phyloP scores from a whole-genome alignment of 2,329 filamentous ascomycete species.

The Lasiodiplodia theobromae region DNA sequence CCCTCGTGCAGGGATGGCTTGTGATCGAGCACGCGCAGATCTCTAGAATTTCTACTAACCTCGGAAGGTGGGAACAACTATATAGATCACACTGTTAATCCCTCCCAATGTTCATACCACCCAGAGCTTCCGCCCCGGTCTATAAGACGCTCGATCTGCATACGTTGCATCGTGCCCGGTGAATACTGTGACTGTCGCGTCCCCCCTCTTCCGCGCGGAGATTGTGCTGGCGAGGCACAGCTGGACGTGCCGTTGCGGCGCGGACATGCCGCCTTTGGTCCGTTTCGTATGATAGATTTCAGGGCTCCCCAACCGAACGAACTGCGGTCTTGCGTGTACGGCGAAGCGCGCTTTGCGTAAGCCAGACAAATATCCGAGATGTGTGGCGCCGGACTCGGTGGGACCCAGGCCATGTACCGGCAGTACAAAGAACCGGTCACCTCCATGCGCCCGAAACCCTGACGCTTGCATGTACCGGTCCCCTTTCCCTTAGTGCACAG shows the following conservation, averaged over 20 bases:
- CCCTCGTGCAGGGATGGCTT: background rate
- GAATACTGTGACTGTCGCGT: background rate
- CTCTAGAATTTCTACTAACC: background rate
- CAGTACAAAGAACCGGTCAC: slow-evolving; percentile 10
- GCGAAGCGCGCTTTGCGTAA: background rate
- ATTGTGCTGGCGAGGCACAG: slow-evolving; percentile 5
- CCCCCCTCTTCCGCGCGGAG: background rate
- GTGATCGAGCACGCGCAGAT: background rate
- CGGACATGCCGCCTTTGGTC: too few relatives aligned
- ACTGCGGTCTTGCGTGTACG: background rate
- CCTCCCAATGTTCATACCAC: background rate
- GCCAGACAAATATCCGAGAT: background rate
- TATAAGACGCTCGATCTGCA: background rate
- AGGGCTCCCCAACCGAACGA: background rate
- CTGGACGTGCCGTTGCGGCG: background rate
- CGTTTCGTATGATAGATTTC: too few relatives aligned
- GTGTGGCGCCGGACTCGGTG: background rate
- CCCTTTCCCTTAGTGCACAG: background rate
- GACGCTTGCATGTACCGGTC: background rate
- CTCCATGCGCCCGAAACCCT: background rate
- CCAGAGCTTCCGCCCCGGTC: background rate
- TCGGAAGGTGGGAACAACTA: slow-evolving; percentile 2
- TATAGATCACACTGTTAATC: background rate
- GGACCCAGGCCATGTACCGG: background rate
- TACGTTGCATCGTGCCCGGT: background rate